phyloP scores from a whole-genome alignment of 2,329 filamentous ascomycete species.

The Botrytis medusae region DNA sequence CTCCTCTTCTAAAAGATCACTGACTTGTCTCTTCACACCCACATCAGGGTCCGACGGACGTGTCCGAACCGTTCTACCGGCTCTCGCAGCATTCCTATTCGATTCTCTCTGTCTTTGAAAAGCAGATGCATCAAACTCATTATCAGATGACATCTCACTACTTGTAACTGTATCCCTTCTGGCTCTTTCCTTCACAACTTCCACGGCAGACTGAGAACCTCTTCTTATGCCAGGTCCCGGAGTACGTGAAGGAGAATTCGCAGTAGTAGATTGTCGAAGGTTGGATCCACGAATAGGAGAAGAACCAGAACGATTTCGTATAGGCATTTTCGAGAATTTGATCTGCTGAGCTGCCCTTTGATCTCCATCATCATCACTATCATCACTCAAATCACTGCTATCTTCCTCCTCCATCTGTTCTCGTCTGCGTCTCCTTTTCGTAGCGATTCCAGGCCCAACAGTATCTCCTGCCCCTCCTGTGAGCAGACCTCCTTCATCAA shows the following conservation, averaged over 20 bases:
- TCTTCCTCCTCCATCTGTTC: constrained; percentile 78
- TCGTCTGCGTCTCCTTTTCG: constrained; percentile 63
- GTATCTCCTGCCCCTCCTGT: constrained; percentile 67
- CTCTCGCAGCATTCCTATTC: constrained; percentile 56
- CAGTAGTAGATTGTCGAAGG: constrained; percentile 59
- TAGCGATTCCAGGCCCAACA: constrained; percentile 64
- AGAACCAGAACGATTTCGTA: constrained; percentile 80
- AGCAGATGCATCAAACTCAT: constrained; percentile 68
- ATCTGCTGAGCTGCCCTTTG: constrained; percentile 81
- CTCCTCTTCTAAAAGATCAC: constrained; percentile 52
- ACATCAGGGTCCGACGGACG: constrained; percentile 52
- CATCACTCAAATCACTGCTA: constrained; percentile 80
- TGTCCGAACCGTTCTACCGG: constrained; percentile 53
- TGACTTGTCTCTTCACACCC: constrained; percentile 38
- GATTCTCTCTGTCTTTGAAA: constrained; percentile 65
- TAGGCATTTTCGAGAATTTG: constrained; percentile 93
- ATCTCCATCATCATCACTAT: constrained; percentile 77
- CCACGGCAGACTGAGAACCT: constrained; percentile 70
- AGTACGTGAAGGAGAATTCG: constrained; percentile 68
- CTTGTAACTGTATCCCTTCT: constrained; percentile 76
- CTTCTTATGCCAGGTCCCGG: constrained; percentile 50
- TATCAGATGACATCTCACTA: constrained; percentile 81
- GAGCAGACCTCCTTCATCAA: constrained; percentile 66
- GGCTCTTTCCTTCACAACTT: constrained; percentile 67
- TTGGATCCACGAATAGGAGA: constrained; percentile 75